Evolutionary conservation across 1,139 yeast species (phyloP).

Genomic region (Candida buenavistaensis): DNA sequence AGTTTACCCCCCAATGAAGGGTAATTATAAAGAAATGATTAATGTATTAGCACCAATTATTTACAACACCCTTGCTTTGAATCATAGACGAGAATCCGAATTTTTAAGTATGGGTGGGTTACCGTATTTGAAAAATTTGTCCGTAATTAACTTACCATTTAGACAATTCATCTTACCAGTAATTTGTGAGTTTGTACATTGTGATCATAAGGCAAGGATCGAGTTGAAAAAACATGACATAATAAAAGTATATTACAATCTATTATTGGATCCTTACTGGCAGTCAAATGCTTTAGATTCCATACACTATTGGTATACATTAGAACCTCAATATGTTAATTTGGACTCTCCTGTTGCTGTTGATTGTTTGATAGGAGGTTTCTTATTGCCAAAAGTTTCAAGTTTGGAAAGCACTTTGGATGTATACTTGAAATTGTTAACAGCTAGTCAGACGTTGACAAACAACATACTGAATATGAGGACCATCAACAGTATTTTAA

Average conservation of each 20-base stretch:
- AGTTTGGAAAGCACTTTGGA: conserved; percentile 44
- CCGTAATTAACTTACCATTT: conserved; percentile 49
- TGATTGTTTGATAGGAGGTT: conserved; percentile 39
- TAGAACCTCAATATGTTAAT: conserved; percentile 24
- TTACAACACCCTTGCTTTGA: conserved; percentile 60
- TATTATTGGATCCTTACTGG: conserved; percentile 66
- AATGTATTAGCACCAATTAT: conserved; percentile 46
- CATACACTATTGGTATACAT: conserved; percentile 40
- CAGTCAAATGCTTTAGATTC: conserved; percentile 69
- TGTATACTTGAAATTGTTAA: conserved; percentile 36
- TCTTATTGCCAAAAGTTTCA: conserved; percentile 39
- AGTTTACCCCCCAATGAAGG: conserved; percentile 26
- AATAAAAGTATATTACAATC: conserved; percentile 45
- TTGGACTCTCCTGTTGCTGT: conserved; percentile 29
- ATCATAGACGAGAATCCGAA: conserved; percentile 51
- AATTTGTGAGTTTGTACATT: conserved; percentile 60
- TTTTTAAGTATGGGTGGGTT: conserved; percentile 55
- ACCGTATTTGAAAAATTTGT: conserved; percentile 48
- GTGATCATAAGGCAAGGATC: conserved; percentile 40
- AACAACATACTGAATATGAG: conserved; percentile 26
- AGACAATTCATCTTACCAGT: conserved; percentile 65
- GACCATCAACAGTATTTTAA: conserved; percentile 28
- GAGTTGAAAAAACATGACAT: conserved; percentile 40
- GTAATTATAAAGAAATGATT: conserved; percentile 40
- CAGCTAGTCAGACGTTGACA: conserved; percentile 21